phyloP scores from a whole-genome alignment of 148 eudicot genomes.

The Simmondsia chinensis region DNA sequence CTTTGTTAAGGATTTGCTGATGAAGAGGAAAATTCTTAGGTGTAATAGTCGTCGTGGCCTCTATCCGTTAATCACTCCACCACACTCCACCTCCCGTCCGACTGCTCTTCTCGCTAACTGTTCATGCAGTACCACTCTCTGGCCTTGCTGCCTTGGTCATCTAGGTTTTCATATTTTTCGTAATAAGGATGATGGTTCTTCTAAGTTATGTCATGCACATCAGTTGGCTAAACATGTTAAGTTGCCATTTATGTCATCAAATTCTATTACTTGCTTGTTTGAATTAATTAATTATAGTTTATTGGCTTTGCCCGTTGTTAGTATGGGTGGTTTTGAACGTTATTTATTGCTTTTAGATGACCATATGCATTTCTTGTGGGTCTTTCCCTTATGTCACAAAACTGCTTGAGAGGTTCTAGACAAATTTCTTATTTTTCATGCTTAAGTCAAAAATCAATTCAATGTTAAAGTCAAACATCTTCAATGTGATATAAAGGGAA shows the following conservation, averaged over 20 bases:
- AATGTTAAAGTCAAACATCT: neutral
- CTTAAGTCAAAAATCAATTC: neutral
- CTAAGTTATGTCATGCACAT: too few species aligned
- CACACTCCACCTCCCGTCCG: too few species aligned
- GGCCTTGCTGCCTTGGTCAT: too few species aligned
- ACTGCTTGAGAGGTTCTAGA: neutral
- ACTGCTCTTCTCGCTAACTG: too few species aligned
- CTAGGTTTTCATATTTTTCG: too few species aligned
- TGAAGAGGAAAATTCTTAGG: neutral
- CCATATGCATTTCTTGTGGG: constrained; percentile 2
- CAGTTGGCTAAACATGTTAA: neutral
- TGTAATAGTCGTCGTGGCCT: neutral
- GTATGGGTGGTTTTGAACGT: neutral
- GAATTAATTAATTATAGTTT: neutral
- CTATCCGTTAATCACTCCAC: neutral
- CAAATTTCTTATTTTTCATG: neutral
- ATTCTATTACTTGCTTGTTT: too few species aligned
- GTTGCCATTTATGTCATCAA: neutral
- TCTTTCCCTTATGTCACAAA: neutral
- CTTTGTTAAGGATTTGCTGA: neutral
- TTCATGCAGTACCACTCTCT: too few species aligned
- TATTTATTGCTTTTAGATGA: neutral
- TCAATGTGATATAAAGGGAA: constrained; percentile 1
- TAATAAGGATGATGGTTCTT: too few species aligned
- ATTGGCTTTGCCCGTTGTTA: neutral